These are phyloP conservation scores for Ogataea zsoltii DNA, from an alignment of 805 yeast species.

Conservation along the genomic window DNA sequence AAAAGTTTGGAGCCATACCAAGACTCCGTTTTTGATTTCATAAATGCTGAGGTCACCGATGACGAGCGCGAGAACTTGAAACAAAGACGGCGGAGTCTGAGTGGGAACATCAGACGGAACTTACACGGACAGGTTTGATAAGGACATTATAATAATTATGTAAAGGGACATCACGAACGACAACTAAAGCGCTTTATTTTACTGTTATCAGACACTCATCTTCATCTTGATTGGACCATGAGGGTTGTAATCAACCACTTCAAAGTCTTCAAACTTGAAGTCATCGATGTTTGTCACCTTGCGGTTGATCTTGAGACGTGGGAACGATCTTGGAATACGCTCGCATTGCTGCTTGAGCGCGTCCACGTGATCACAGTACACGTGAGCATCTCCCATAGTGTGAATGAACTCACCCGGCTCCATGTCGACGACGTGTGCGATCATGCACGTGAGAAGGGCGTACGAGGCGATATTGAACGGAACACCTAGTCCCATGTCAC, in stretches of 20 bases:
- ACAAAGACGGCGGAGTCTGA: constrained; percentile 14
- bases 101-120: constrained; percentile 8
- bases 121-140: constrained; percentile 4
- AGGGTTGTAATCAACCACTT: constrained; percentile 76
- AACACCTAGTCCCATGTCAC: constrained; percentile 99
- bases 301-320: constrained; percentile 70
- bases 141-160: neutral
- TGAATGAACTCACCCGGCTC: constrained; percentile 95
- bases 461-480: constrained; percentile 98
- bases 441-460: constrained; percentile 89
- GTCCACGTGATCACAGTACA: constrained; percentile 89
- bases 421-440: constrained; percentile 93
- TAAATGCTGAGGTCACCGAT: constrained; percentile 10
- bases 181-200: neutral
- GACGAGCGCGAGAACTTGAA: constrained; percentile 18
- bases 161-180: neutral
- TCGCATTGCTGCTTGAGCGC: constrained; percentile 79
- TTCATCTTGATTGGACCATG: constrained; percentile 87
- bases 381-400: constrained; percentile 96
- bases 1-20: constrained; percentile 5
- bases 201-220: constrained; percentile 81
- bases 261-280: constrained; percentile 86
- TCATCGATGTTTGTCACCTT: constrained; percentile 77
- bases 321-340: constrained; percentile 79
- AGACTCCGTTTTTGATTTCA: constrained; percentile 21